Evolutionary conservation across 2,329 filamentous ascomycete species (phyloP).

Genomic region (Zasmidium cellare): DNA sequence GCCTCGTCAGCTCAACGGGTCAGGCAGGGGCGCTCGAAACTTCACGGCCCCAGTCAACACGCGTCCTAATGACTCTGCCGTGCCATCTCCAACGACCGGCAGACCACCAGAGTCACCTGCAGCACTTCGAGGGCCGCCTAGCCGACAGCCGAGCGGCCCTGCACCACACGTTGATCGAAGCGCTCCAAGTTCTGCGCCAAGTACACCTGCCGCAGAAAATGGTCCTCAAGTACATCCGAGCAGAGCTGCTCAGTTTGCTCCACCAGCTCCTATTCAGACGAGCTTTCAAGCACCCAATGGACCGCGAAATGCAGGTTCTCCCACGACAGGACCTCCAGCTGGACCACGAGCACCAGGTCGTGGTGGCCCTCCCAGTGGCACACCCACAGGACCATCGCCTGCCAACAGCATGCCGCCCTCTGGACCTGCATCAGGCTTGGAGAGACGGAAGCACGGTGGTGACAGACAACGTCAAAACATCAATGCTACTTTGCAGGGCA

Average conservation of each 20-base stretch:
- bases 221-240: constrained; percentile 33
- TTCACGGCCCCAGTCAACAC: constrained; percentile 33
- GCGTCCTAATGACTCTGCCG: constrained; percentile 17
- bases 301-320: constrained; percentile 26
- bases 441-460: constrained; percentile 21
- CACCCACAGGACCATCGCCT: constrained; percentile 33
- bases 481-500: constrained; percentile 28
- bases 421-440: constrained; percentile 28
- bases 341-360: constrained; percentile 26
- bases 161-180: constrained; percentile 21
- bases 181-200: constrained; percentile 27
- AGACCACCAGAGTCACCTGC: constrained; percentile 25
- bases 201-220: constrained; percentile 28
- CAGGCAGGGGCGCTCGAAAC: constrained; percentile 41
- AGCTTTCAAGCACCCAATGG: constrained; percentile 21
- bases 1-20: constrained; percentile 48
- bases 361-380: constrained; percentile 22
- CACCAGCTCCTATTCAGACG: constrained; percentile 30
- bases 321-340: constrained; percentile 30
- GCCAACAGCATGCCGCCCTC: constrained; percentile 26
- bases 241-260: constrained; percentile 23
- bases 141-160: constrained; percentile 17
- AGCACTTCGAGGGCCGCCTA: constrained; percentile 14
- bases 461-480: constrained; percentile 28
- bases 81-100: constrained; percentile 27